A percentile compares a stretch with the other conserved stretches of the same genome.
These are phyloP conservation scores for Anthoceros angustus DNA, from an alignment of 225 moss, liverwort and hornwort genomes.

Conservation along the genomic window DNA sequence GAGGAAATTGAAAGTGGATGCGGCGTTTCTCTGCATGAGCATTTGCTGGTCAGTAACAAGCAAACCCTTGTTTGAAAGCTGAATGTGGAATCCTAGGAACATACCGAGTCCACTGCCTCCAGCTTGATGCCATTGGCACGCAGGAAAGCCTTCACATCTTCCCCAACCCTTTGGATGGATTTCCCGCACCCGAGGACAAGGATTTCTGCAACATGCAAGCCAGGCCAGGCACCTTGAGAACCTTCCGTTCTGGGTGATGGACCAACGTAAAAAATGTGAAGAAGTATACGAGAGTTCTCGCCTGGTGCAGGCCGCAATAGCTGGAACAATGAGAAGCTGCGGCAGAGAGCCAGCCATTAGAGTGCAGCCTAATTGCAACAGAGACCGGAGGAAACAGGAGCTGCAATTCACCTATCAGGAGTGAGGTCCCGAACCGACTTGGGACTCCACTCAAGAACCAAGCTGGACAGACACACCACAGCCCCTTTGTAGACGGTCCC, in stretches of 20 bases:
- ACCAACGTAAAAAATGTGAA: neutral
- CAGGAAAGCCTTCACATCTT: neutral
- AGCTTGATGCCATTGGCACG: neutral
- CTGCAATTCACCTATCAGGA: neutral
- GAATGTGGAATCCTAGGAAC: neutral
- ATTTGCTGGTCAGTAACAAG: neutral
- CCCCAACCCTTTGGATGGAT: neutral
- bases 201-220: neutral
- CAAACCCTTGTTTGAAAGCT: neutral
- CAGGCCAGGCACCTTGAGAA: neutral
- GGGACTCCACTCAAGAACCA: neutral
- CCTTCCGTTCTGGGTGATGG: neutral
- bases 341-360: neutral
- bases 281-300: neutral
- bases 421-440: neutral
- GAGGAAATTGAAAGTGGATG: neutral
- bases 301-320: conserved; percentile 1
- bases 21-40: neutral
- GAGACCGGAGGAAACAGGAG: neutral
- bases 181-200: neutral
- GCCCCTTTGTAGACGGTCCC: neutral
- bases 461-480: conserved; percentile 1
- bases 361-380: neutral
- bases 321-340: neutral
- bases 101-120: conserved; percentile 3